These are phyloP conservation scores for Leccinum truebloodii DNA, from an alignment of 768 basidiomycete species.

Conservation along the genomic window DNA sequence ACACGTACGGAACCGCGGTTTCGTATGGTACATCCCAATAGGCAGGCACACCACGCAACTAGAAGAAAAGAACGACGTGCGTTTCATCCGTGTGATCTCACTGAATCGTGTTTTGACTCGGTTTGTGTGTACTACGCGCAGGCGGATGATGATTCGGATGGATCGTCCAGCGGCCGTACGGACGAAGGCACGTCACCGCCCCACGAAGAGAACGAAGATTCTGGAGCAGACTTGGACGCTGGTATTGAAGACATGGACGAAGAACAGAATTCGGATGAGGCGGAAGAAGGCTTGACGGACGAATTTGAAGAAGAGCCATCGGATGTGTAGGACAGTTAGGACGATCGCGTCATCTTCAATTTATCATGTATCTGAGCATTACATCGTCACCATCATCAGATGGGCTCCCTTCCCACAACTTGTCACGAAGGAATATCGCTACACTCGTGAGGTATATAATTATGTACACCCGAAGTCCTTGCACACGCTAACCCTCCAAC, in stretches of 20 bases:
- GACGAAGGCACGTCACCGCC: conserved; percentile 32
- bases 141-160: conserved; percentile 40
- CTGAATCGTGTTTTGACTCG: neutral
- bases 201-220: conserved; percentile 43
- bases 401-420: neutral
- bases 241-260: conserved; percentile 45
- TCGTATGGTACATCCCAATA: conserved; percentile 67
- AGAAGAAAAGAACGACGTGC: conserved; percentile 84
- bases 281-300: conserved; percentile 49
- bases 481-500: neutral
- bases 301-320: conserved; percentile 52
- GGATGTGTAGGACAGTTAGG: conserved; percentile 12
- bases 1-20: conserved; percentile 65
- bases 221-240: conserved; percentile 38
- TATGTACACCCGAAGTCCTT: neutral
- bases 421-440: neutral
- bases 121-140: conserved; percentile 7
- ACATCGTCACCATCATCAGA: neutral
- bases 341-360: neutral
- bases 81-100: conserved; percentile 17
- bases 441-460: conserved; percentile 5
- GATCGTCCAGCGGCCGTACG: conserved; percentile 33
- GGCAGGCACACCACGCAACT: conserved; percentile 71
- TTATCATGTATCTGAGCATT: neutral
- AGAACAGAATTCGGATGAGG: conserved; percentile 42